Percentiles rank a stretch among this genome's conserved stretches.
phyloP scores from a whole-genome alignment of 1,139 yeast genomes.

The Arxiozyma bovina region DNA sequence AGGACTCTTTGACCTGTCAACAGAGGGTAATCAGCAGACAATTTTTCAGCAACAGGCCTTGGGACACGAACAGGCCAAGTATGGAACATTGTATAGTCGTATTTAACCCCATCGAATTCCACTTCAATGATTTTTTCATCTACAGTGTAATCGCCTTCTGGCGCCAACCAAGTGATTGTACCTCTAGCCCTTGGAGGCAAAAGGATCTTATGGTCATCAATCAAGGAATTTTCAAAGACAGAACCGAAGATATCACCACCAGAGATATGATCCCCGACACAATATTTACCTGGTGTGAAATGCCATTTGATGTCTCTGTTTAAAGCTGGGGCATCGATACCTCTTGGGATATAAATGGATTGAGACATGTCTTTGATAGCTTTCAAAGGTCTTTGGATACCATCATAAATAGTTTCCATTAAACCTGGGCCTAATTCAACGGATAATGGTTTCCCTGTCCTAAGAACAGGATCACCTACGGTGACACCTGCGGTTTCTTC shows the following conservation, averaged over 20 bases:
- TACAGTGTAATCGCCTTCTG: slow-evolving; percentile 80
- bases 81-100: slow-evolving; percentile 86
- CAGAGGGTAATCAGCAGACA: slow-evolving; percentile 87
- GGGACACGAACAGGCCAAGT: slow-evolving; percentile 99
- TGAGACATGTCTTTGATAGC: slow-evolving; percentile 79
- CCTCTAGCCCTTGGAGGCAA: slow-evolving; percentile 98
- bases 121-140: slow-evolving; percentile 86
- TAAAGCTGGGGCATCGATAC: slow-evolving; percentile 92
- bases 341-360: slow-evolving; percentile 96
- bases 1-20: slow-evolving; percentile 98
- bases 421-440: slow-evolving; percentile 99
- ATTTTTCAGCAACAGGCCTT: slow-evolving; percentile 92
- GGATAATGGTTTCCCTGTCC: slow-evolving; percentile 96
- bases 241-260: slow-evolving; percentile 98
- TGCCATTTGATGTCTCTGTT: slow-evolving; percentile 76
- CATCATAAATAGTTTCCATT: slow-evolving; percentile 98
- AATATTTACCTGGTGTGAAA: slow-evolving; percentile 67
- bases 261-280: slow-evolving; percentile 93
- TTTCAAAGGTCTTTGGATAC: slow-evolving; percentile 96
- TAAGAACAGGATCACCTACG: slow-evolving; percentile 95
- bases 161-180: slow-evolving; percentile 83
- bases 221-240: slow-evolving; percentile 84
- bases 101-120: slow-evolving; percentile 84
- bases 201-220: slow-evolving; percentile 85
- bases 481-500: slow-evolving; percentile 99